Percentiles rank a stretch among this genome's conserved stretches.
These are phyloP conservation scores for Euclidium syriacum DNA, from an alignment of 345 rosid species.

Conservation along the genomic window DNA sequence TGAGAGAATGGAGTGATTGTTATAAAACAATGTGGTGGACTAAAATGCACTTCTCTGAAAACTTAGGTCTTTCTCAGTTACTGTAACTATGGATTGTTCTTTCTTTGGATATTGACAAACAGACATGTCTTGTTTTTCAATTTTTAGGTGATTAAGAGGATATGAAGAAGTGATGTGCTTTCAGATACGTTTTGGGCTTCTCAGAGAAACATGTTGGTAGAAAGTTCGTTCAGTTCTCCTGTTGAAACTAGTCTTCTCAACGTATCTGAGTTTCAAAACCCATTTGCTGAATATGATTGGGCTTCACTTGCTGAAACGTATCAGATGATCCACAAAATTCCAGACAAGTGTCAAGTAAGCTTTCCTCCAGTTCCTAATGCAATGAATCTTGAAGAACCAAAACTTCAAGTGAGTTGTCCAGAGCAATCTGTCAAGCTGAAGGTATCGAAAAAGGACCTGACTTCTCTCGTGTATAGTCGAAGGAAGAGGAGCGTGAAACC, in stretches of 20 bases:
- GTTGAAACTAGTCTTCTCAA: conserved; percentile 35
- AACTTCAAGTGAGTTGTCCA: conserved; percentile 31
- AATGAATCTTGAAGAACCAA: conserved; percentile 32
- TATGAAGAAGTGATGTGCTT: conserved; percentile 32
- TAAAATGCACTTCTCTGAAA: not conserved
- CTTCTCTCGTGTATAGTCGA: conserved; percentile 54
- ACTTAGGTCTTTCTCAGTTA: not conserved
- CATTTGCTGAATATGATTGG: conserved; percentile 34
- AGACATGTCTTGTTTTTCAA: conserved; percentile 18
- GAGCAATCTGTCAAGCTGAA: conserved; percentile 35
- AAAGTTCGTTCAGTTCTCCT: conserved; percentile 38
- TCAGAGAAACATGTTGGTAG: conserved; percentile 35
- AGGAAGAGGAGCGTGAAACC: conserved; percentile 39
- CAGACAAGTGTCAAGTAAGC: conserved; percentile 33
- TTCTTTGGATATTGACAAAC: conserved; percentile 12
- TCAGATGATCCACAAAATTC: conserved; percentile 52
- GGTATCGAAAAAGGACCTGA: conserved; percentile 36
- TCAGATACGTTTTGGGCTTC: conserved; percentile 16
- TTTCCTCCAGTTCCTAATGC: conserved; percentile 30
- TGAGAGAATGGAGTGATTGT: not conserved
- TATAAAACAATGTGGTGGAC: not conserved
- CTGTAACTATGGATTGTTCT: not conserved
- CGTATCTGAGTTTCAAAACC: conserved; percentile 34
- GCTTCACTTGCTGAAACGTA: conserved; percentile 30
- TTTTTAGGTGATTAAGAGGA: conserved; percentile 5